These are phyloP conservation scores for Phaeosphaeriaceae sp. DNA, from an alignment of 2,329 filamentous ascomycete species.

Conservation along the genomic window DNA sequence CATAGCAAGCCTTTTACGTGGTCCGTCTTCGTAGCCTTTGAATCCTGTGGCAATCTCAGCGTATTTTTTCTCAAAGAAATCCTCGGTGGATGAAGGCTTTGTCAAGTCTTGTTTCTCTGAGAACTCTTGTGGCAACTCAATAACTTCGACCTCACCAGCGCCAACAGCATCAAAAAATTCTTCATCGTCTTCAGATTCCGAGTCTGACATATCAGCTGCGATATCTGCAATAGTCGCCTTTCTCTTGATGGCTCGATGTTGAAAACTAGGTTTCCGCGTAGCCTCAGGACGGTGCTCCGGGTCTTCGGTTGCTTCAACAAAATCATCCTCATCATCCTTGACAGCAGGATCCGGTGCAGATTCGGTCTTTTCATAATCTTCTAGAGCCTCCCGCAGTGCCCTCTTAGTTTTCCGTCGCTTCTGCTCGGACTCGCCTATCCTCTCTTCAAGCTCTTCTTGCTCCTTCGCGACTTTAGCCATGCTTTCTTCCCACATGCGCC, in stretches of 20 bases:
- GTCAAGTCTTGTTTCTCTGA: conserved; percentile 49
- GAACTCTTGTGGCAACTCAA: conserved; percentile 63
- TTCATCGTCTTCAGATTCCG: conserved; percentile 78
- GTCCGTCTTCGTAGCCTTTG: conserved; percentile 88
- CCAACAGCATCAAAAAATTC: conserved; percentile 98
- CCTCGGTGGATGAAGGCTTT: conserved; percentile 47
- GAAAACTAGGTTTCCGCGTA: conserved; percentile 22
- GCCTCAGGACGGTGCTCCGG: conserved; percentile 43
- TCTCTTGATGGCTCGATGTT: conserved; percentile 52
- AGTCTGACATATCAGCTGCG: conserved; percentile 68
- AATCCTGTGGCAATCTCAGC: conserved; percentile 78
- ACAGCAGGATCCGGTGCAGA: conserved; percentile 12
- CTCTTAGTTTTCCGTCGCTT: conserved; percentile 90
- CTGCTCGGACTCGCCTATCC: conserved; percentile 85
- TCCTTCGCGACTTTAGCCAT: conserved; percentile 94
- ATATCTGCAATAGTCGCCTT: conserved; percentile 74
- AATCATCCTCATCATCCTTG: conserved; percentile 37
- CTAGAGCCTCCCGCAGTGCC: conserved; percentile 84
- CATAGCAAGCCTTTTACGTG: conserved; percentile 80
- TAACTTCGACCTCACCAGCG: conserved; percentile 85
- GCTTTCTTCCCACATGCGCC: conserved; percentile 98
- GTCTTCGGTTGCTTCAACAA: conserved; percentile 39
- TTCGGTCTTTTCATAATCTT: conserved; percentile 53
- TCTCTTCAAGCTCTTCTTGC: conserved; percentile 87
- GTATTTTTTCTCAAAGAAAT: conserved; percentile 57